These are phyloP conservation scores for Termitomyces heimii DNA, from an alignment of 768 basidiomycete species.

Conservation along the genomic window DNA sequence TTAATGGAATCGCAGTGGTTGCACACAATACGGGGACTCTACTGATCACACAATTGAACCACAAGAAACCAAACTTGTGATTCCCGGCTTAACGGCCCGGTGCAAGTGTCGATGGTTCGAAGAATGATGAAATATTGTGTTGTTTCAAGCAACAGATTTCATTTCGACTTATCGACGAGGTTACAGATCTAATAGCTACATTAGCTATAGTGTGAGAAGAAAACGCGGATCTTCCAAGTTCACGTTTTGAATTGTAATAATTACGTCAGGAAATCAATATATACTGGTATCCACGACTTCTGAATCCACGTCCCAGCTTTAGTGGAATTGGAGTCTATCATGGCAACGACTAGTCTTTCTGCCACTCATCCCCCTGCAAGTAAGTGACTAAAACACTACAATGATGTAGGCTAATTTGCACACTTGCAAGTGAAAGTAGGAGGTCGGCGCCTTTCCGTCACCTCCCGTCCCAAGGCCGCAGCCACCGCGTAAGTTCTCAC, in stretches of 20 bases:
- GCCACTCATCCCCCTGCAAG: conserved; percentile 43
- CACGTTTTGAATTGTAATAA: background rate
- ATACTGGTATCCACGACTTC: background rate
- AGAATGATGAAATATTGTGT: background rate
- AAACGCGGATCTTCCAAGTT: background rate
- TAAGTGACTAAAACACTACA: conserved; percentile 19
- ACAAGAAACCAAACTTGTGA: background rate
- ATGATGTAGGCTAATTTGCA: background rate
- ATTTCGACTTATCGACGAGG: background rate
- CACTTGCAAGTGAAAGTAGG: conserved; percentile 39
- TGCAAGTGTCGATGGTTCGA: background rate
- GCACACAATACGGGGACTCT: background rate
- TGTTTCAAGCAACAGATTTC: background rate
- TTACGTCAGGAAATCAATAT: conserved; percentile 8
- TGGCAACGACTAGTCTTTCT: conserved; percentile 23
- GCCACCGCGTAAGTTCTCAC: conserved; percentile 23
- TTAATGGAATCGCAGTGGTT: background rate
- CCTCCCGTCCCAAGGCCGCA: conserved; percentile 31
- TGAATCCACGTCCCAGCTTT: background rate
- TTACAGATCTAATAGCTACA: background rate
- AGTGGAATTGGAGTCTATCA: background rate
- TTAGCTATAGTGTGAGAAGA: background rate
- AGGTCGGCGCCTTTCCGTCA: conserved; percentile 44
- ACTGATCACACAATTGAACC: background rate
- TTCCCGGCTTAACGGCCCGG: background rate